These are phyloP conservation scores for Yamadazyma triangularis DNA, from an alignment of 1,139 yeast genomes.

Conservation along the genomic window DNA sequence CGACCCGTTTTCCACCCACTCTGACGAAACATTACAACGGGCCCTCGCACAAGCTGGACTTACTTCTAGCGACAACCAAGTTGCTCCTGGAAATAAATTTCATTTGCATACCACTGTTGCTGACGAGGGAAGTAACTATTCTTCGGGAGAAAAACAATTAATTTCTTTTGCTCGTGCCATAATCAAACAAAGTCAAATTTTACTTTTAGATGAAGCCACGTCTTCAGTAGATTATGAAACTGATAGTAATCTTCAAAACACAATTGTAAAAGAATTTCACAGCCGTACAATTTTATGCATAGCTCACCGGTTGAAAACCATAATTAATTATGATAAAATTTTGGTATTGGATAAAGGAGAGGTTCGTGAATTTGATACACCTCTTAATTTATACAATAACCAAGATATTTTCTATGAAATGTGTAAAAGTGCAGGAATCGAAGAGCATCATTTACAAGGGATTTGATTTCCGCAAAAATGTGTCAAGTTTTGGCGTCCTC, in stretches of 20 bases:
- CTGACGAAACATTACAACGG: constrained; percentile 30
- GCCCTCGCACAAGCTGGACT: constrained; percentile 29
- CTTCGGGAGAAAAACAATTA: constrained; percentile 52
- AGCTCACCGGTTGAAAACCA: constrained; percentile 54
- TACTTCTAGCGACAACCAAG: too few relatives aligned
- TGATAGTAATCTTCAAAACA: constrained; percentile 46
- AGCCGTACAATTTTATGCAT: constrained; percentile 50
- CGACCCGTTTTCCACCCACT: constrained; percentile 52
- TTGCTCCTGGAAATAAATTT: constrained; percentile 30
- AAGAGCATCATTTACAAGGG: too few relatives aligned
- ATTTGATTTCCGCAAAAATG: too few relatives aligned
- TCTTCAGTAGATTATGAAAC: constrained; percentile 56
- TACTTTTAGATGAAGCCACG: constrained; percentile 54
- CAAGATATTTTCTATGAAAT: constrained; percentile 29
- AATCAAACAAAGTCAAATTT: constrained; percentile 44
- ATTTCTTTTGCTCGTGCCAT: constrained; percentile 52
- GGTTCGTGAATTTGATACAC: constrained; percentile 46
- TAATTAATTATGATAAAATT: constrained; percentile 46
- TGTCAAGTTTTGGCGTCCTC: too few relatives aligned
- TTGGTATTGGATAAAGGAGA: constrained; percentile 50
- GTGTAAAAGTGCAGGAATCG: constrained; percentile 42
- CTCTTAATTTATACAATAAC: constrained; percentile 32
- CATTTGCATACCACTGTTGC: constrained; percentile 47
- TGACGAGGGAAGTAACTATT: constrained; percentile 50
- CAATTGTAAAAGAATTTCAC: constrained; percentile 41